Evolutionary conservation across 2,329 filamentous ascomycete species (phyloP).

Genomic region (Alternaria infectoria): DNA sequence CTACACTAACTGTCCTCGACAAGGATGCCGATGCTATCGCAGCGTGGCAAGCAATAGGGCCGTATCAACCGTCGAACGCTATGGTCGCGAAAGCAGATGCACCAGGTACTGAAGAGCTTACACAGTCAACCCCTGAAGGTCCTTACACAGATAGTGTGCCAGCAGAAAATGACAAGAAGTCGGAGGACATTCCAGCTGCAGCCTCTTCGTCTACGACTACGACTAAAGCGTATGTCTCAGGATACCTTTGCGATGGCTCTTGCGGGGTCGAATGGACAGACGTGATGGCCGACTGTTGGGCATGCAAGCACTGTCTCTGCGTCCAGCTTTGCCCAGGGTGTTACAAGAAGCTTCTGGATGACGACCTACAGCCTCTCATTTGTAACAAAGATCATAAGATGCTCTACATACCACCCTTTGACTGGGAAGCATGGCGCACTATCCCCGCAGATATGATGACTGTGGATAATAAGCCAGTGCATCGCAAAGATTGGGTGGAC

Average conservation of each 20-base stretch:
- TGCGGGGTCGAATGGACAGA: not conserved
- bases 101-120: not conserved
- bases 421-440: not conserved
- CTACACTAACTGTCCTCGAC: not conserved
- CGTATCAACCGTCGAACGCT: not conserved
- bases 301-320: not conserved
- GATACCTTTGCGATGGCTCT: not conserved
- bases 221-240: not conserved
- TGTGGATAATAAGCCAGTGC: not conserved
- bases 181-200: too few species aligned
- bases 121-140: too few species aligned
- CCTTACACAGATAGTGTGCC: too few species aligned
- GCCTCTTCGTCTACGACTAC: not conserved
- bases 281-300: not conserved
- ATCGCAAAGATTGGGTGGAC: not conserved
- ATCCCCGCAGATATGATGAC: not conserved
- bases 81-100: accelerated
- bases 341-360: not conserved
- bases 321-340: not conserved
- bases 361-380: not conserved
- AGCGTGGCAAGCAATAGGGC: not conserved
- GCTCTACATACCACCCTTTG: not conserved
- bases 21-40: not conserved
- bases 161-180: too few species aligned
- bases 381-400: not conserved